Conservation (phyloP, 345 rosid genomes). For the Eucalyptus virginea region DNA sequence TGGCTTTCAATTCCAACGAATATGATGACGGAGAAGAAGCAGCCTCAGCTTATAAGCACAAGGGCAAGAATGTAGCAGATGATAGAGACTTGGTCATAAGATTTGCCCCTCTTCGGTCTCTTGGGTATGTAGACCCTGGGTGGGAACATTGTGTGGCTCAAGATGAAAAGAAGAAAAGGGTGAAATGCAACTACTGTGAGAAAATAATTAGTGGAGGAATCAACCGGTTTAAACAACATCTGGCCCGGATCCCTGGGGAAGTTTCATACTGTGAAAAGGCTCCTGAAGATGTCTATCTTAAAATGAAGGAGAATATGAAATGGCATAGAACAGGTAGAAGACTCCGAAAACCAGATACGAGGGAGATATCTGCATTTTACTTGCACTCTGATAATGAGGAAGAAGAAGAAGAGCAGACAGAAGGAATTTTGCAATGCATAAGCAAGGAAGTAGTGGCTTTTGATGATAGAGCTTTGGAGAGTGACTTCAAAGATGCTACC, state of each 20-base stretch:
- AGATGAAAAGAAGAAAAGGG: conserved; percentile 35
- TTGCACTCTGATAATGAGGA: conserved; percentile 17
- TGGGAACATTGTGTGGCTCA: conserved; percentile 40
- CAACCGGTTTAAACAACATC: conserved; percentile 39
- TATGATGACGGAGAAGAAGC: conserved; percentile 7
- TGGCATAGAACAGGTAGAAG: conserved; percentile 34
- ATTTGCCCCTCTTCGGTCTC: conserved; percentile 21
- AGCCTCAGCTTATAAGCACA: conserved; percentile 1
- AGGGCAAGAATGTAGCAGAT: conserved; percentile 13
- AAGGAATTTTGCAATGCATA: conserved; percentile 1
- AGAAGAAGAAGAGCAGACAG: conserved; percentile 15
- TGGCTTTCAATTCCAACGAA: conserved; percentile 1
- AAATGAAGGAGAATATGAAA: conserved; percentile 39
- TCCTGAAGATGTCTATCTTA: conserved; percentile 30
- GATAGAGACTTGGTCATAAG: conserved; percentile 1
- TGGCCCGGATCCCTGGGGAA: conserved; percentile 44
- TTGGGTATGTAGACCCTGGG: conserved; percentile 39
- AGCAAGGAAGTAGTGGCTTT: background rate
- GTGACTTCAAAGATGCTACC: conserved; percentile 1
- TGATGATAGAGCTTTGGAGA: conserved; percentile 3
- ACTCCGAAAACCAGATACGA: conserved; percentile 4
- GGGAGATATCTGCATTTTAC: conserved; percentile 9
- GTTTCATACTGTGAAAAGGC: conserved; percentile 32
- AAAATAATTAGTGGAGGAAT: conserved; percentile 42
- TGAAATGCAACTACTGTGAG: conserved; percentile 37